phyloP scores from a whole-genome alignment of 768 basidiomycete species.

The Suillus subaureus region DNA sequence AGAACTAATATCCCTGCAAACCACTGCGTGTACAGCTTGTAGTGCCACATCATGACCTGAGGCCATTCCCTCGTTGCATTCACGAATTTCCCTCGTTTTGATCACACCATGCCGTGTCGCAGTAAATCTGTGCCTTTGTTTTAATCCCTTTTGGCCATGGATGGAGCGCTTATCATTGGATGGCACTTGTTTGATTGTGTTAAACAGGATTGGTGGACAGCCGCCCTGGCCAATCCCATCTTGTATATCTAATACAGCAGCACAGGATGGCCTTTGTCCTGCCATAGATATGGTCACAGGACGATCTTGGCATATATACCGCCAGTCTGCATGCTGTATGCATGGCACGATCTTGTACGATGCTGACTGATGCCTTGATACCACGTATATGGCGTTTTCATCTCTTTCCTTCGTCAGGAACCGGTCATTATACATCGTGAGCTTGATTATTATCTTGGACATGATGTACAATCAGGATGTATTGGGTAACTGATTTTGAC shows the following conservation, averaged over 20 bases:
- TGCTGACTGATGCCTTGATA: background rate
- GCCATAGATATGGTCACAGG: background rate
- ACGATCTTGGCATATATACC: background rate
- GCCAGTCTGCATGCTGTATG: background rate
- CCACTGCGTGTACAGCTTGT: background rate
- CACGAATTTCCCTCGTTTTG: conserved; percentile 14
- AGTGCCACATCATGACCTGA: background rate
- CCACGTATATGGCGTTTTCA: background rate
- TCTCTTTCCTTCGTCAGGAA: background rate
- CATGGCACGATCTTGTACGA: background rate
- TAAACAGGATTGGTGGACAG: background rate
- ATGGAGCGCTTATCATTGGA: conserved; percentile 6
- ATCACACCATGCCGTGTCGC: conserved; percentile 14
- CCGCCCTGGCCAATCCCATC: background rate
- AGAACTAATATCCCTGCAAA: background rate
- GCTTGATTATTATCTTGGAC: conserved; percentile 11
- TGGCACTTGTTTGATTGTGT: background rate
- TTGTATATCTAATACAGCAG: background rate
- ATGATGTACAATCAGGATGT: background rate
- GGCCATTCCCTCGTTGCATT: conserved; percentile 7
- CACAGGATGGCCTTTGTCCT: background rate
- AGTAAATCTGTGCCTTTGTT: conserved; percentile 15
- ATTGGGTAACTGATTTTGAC: background rate
- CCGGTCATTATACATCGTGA: conserved; percentile 15
- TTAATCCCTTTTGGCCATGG: background rate